These are phyloP conservation scores for Paramecium bursaria DNA, from an alignment of 73 alveolate species.

Conservation along the genomic window DNA sequence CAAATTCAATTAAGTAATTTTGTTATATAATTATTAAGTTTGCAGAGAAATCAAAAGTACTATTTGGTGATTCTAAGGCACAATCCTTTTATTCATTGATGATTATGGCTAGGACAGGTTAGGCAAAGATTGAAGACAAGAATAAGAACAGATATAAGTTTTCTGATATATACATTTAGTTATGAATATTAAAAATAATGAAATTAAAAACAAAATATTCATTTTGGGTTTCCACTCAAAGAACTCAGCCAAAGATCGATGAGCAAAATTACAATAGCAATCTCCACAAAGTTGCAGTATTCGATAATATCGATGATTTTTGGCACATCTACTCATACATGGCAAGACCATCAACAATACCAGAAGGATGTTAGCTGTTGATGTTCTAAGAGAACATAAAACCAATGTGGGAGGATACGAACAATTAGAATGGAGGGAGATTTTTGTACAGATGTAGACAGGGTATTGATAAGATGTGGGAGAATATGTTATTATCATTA, in stretches of 20 bases:
- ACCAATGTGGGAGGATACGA: conserved; percentile 60
- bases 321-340: conserved; percentile 19
- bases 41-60: too few relatives aligned
- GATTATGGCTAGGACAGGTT: too few relatives aligned
- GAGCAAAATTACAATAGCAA: conserved; percentile 42
- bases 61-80: too few relatives aligned
- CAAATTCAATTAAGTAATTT: too few relatives aligned
- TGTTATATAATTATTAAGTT: too few relatives aligned
- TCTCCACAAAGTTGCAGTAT: conserved; percentile 25
- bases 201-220: conserved; percentile 35
- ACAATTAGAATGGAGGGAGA: conserved; percentile 53
- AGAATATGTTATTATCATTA: not conserved
- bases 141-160: too few relatives aligned
- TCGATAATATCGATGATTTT: conserved; percentile 36
- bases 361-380: conserved; percentile 51
- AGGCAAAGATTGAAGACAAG: too few relatives aligned
- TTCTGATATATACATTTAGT: too few relatives aligned
- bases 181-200: not conserved
- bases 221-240: conserved; percentile 54
- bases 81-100: too few relatives aligned
- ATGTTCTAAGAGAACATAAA: conserved; percentile 30
- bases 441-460: conserved; percentile 37
- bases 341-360: conserved; percentile 10
- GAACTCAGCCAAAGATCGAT: conserved; percentile 51
- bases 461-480: conserved; percentile 47